Evolutionary conservation across 495 filamentous ascomycete genomes (phyloP).

Genomic region (Podospora conica): DNA sequence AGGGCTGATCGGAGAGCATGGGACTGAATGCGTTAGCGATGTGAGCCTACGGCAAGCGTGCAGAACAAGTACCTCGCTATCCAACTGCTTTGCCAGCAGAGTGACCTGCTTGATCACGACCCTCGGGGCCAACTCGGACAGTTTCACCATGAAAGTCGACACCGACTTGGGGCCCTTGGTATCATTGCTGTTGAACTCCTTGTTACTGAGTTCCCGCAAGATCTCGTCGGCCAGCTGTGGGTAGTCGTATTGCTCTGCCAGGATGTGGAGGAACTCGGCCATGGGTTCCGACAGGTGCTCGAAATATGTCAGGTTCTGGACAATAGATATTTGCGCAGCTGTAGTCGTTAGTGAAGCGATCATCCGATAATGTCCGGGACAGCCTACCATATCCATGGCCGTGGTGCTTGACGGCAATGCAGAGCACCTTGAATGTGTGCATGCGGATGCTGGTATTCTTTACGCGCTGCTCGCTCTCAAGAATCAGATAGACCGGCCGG

Average conservation of each 20-base stretch:
- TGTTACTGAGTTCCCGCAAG: conserved; percentile 87
- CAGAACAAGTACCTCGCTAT: conserved; percentile 66
- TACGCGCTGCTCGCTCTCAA: conserved; percentile 89
- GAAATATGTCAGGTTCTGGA: conserved; percentile 96
- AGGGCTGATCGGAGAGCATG: conserved; percentile 90
- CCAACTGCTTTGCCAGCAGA: conserved; percentile 82
- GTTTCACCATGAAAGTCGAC: conserved; percentile 88
- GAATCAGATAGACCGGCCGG: conserved; percentile 83
- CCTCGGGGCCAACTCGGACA: conserved; percentile 92
- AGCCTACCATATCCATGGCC: conserved; percentile 84
- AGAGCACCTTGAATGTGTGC: conserved; percentile 95
- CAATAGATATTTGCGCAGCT: conserved; percentile 97
- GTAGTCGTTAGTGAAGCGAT: conserved; percentile 20
- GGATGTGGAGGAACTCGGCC: conserved; percentile 95
- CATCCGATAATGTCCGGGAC: conserved; percentile 23
- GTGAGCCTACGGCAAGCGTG: neutral
- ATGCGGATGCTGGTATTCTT: conserved; percentile 89
- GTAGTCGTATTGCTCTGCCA: conserved; percentile 96
- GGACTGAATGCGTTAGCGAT: conserved; percentile 49
- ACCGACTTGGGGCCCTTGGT: conserved; percentile 92
- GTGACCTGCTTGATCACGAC: conserved; percentile 97
- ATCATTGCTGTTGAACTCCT: conserved; percentile 96
- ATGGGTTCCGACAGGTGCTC: conserved; percentile 97
- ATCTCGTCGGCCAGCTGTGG: conserved; percentile 93
- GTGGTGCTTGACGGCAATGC: conserved; percentile 96